phyloP scores from a whole-genome alignment of 257 asterid genomes.

The Solanum ossicruentum region DNA sequence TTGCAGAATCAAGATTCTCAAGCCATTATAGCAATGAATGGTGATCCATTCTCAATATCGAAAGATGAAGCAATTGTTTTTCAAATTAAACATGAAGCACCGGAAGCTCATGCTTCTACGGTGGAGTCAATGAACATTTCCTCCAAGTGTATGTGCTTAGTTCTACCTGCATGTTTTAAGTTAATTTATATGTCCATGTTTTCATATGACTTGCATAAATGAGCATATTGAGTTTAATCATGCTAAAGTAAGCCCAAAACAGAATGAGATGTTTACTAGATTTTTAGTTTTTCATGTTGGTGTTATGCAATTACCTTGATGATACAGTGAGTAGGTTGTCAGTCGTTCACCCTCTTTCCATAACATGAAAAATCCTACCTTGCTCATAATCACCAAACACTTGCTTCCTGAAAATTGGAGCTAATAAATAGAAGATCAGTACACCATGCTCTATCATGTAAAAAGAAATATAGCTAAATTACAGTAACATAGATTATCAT shows the following conservation, averaged over 20 bases:
- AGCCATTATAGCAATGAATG: constrained; percentile 31
- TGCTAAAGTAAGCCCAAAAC: background rate
- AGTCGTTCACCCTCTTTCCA: background rate
- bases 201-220: background rate
- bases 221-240: background rate
- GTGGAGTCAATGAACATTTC: constrained; percentile 29
- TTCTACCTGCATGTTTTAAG: background rate
- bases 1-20: constrained; percentile 36
- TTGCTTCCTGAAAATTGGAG: background rate
- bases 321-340: background rate
- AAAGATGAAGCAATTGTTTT: constrained; percentile 50
- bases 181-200: background rate
- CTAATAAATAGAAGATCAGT: background rate
- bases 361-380: background rate
- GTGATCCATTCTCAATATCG: constrained; percentile 35
- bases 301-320: background rate
- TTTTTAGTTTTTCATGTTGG: background rate
- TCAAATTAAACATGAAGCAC: constrained; percentile 30
- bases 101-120: constrained; percentile 43
- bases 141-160: constrained; percentile 28
- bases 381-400: background rate
- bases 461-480: background rate
- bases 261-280: background rate
- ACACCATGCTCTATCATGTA: background rate
- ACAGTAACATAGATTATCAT: background rate